A percentile compares a stretch with the other conserved stretches of the same genome.
phyloP scores from a whole-genome alignment of 805 yeast species.

The Sungouiella thailandica region DNA sequence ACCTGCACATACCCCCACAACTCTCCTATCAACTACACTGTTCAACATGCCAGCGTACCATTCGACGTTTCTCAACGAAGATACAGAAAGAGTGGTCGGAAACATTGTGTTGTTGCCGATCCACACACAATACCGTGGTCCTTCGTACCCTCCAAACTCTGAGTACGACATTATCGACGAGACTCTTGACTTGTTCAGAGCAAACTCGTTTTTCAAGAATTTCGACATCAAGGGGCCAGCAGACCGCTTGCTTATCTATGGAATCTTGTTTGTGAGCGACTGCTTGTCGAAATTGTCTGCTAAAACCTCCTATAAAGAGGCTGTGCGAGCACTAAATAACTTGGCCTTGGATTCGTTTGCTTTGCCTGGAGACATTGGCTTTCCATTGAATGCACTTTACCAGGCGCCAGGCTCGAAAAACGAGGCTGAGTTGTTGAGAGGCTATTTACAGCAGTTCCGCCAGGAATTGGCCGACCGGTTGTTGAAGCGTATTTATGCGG shows the following conservation, averaged over 20 bases:
- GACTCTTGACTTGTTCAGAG: conserved; percentile 83
- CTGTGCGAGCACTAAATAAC: conserved; percentile 67
- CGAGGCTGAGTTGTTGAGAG: conserved; percentile 75
- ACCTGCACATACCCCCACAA: not conserved
- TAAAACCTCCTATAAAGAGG: conserved; percentile 50
- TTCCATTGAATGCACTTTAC: conserved; percentile 82
- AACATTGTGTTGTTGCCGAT: conserved; percentile 84
- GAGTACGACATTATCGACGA: conserved; percentile 91
- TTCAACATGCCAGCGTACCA: conserved; percentile 60
- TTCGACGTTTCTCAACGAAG: conserved; percentile 69
- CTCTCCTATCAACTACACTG: not conserved
- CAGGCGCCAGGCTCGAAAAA: conserved; percentile 67
- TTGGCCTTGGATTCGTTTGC: conserved; percentile 83
- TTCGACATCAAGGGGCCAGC: conserved; percentile 96
- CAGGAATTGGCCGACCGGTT: conserved; percentile 87
- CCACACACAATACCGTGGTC: conserved; percentile 82
- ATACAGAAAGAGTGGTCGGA: conserved; percentile 56
- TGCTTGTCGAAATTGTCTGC: conserved; percentile 63
- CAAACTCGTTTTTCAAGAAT: conserved; percentile 93
- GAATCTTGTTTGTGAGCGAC: conserved; percentile 83
- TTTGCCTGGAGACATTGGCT: conserved; percentile 92
- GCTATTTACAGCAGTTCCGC: conserved; percentile 86
- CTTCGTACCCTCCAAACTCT: conserved; percentile 71
- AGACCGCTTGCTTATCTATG: conserved; percentile 89
- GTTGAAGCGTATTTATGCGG: conserved; percentile 65